Evolutionary conservation across 1,284 basidiomycete genomes (phyloP).

Genomic region (Melampsora abietis-canadensis): DNA sequence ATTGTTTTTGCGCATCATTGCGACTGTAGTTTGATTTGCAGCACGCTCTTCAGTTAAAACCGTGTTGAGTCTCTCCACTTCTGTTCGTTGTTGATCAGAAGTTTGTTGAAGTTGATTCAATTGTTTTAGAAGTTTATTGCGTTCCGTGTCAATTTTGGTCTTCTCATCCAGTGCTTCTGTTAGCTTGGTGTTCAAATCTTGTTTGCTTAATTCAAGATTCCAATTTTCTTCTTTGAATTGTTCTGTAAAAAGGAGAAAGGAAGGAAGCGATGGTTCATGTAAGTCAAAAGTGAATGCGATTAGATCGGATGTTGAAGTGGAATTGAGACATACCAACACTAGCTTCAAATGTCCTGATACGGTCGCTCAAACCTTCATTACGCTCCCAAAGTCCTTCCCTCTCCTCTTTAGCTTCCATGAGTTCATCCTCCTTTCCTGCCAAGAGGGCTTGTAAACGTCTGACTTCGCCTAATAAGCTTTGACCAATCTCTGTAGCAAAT

Average conservation of each 20-base stretch:
- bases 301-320: not conserved
- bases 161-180: conserved; percentile 65
- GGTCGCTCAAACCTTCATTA: conserved; percentile 67
- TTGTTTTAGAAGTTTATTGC: conserved; percentile 72
- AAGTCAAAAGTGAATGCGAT: conserved; percentile 36
- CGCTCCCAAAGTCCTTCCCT: conserved; percentile 70
- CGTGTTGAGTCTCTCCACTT: conserved; percentile 70
- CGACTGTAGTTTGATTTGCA: conserved; percentile 87
- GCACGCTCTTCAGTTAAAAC: conserved; percentile 72
- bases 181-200: conserved; percentile 75
- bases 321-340: conserved; percentile 62
- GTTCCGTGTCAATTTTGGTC: conserved; percentile 74
- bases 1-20: conserved; percentile 77
- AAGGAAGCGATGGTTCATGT: conserved; percentile 33
- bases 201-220: conserved; percentile 90
- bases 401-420: conserved; percentile 81
- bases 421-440: conserved; percentile 79
- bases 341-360: conserved; percentile 71
- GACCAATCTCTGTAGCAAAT: conserved; percentile 93
- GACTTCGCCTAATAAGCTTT: conserved; percentile 80
- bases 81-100: conserved; percentile 78
- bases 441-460: conserved; percentile 79
- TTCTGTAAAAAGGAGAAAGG: conserved; percentile 56
- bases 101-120: conserved; percentile 72
- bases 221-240: conserved; percentile 97